Base-by-base conservation (phyloP, 2,329 filamentous ascomycete species). In the Fonsecaea monophora region DNA sequence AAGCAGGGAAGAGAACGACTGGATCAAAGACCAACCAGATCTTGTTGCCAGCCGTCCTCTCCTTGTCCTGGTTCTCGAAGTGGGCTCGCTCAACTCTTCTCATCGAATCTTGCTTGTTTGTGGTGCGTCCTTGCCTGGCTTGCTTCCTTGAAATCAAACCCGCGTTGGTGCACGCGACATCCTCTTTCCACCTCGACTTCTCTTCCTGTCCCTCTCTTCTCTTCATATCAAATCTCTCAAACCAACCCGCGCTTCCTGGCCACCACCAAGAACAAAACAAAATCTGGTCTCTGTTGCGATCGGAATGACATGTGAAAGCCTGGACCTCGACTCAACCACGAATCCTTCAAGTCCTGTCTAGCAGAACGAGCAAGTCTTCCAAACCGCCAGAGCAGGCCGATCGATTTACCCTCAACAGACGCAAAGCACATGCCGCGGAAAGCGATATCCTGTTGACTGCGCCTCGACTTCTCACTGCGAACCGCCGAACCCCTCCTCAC, bases 401-500 rank as follows among this genome's bases (percentile, higher is more conserved):
- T 8, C 21, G 45, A 50, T 13, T 10, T 12, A 50, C 45, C 10
- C 3, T 50, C 45, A 4, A 21, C 5, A 15, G 45, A 50, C 45
- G 45, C 18, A 25, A 25, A 32, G 21, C 25, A 18, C 25, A 50
- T 25, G 45, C 21, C 21, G 25, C 18, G 25, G 45, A 25, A 30
- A 30, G 45, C 10, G 21, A 7, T 18, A 18, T 8, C 45, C 34
- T 40, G n/a, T 15, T 61, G 25, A 42, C 59, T 38, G 30, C 35
- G 35, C 37, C 38, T 30, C 60, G 18, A 53, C 58, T 71, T 74
- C 75, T 79, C 82, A 81, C 80, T 73, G 75, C 77, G 75, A 75
- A 78, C 82, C 77, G 78, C 79, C 80, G 79, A 38, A 53, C 77
- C 78, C 75, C 75, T 79, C 79, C 82, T 80, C 78, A 82, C 82